These are phyloP conservation scores for Dictyostelium discoideum DNA, from an alignment of 78 protist genomes.

Conservation along the genomic window dicty_2.7 NC_007090.3:2731501-2732000, in stretches of 20 bases:
- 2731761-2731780: constrained; percentile 20
- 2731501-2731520: background rate
- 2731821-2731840: constrained; percentile 49
- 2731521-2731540: background rate
- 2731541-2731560: background rate
- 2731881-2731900: constrained; percentile 71
- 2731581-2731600: constrained; percentile 62
- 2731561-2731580: constrained; percentile 45
- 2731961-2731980: no score
- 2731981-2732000: no score
- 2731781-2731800: constrained; percentile 14
- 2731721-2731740: constrained; percentile 36
- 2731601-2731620: constrained; percentile 30
- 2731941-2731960: no score
- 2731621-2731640: constrained; percentile 16
- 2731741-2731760: constrained; percentile 24
- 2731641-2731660: background rate
- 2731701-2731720: constrained; percentile 24
- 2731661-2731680: background rate
- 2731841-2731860: constrained; percentile 74
- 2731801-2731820: constrained; percentile 27
- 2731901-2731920: background rate
- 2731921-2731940: background rate
- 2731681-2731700: constrained; percentile 49
- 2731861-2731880: constrained; percentile 63